These are phyloP conservation scores for Gracilaria vermiculophylla DNA, from an alignment of 23 red algal species.

Conservation along the genomic window DNA sequence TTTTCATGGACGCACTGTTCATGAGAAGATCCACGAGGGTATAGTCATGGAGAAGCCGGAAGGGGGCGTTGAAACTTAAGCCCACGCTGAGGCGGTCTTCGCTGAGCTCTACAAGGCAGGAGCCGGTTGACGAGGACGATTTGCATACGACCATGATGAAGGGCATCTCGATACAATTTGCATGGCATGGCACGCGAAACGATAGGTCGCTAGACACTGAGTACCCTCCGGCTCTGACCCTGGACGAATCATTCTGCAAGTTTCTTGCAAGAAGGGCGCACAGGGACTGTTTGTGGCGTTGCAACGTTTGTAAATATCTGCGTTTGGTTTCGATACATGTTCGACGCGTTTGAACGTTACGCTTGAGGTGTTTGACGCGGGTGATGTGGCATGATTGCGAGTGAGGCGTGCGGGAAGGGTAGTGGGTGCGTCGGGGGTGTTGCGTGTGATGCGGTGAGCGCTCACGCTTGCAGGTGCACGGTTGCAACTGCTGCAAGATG, in stretches of 20 bases:
- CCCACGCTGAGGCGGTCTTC: conserved; percentile 11
- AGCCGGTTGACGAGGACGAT: neutral
- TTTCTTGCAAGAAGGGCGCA: conserved; percentile 18
- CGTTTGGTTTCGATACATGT: neutral
- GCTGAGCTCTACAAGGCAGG: conserved; percentile 4
- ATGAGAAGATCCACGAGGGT: conserved; percentile 15
- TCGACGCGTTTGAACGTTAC: neutral
- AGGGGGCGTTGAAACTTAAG: conserved; percentile 7
- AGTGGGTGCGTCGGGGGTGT: no score
- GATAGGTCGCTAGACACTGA: neutral
- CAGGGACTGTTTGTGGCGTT: neutral
- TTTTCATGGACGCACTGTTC: neutral
- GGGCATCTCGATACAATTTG: neutral
- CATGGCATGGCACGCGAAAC: conserved; percentile 1
- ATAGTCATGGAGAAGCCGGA: conserved; percentile 16
- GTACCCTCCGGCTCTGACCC: neutral
- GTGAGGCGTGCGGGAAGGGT: neutral
- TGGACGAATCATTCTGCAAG: neutral
- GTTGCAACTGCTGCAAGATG: neutral
- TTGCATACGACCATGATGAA: conserved; percentile 26
- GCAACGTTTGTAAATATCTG: neutral
- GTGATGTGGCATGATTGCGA: neutral
- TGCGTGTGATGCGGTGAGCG: neutral
- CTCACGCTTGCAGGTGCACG: conserved; percentile 4
- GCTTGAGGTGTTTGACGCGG: neutral